Conservation (phyloP, 2,329 filamentous ascomycete species). For the Diaporthe capsici region DNA sequence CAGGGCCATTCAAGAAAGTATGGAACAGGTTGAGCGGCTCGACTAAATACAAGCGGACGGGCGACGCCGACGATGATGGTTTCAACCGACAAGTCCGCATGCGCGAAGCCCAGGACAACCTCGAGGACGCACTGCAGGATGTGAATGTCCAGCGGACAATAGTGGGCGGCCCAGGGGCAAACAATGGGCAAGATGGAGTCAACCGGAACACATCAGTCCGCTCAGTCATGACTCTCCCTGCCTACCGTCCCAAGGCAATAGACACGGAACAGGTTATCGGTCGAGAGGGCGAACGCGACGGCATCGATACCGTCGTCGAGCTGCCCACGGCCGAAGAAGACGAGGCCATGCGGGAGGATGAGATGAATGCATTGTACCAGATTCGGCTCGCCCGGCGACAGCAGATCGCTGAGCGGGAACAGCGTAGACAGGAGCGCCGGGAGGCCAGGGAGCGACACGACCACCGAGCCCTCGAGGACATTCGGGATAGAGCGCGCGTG, state of each 20-base stretch:
- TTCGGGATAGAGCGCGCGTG: constrained; percentile 70
- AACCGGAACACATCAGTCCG: constrained; percentile 89
- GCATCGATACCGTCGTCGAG: constrained; percentile 92
- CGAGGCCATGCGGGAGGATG: constrained; percentile 83
- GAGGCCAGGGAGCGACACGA: constrained; percentile 83
- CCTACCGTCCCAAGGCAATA: constrained; percentile 81
- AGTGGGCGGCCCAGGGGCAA: constrained; percentile 30
- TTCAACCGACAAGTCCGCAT: constrained; percentile 39
- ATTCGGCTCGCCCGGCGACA: constrained; percentile 84
- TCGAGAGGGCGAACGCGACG: constrained; percentile 90
- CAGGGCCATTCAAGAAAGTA: constrained; percentile 63
- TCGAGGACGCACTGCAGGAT: constrained; percentile 43
- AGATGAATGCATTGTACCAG: constrained; percentile 95
- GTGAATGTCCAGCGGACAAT: constrained; percentile 29
- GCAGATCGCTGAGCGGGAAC: constrained; percentile 83
- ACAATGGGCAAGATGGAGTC: constrained; percentile 57
- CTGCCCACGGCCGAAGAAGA: constrained; percentile 85
- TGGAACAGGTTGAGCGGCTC: constrained; percentile 63
- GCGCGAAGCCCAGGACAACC: constrained; percentile 39
- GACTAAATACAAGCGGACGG: constrained; percentile 45
- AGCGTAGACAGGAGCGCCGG: constrained; percentile 76
- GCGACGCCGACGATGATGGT: constrained; percentile 46
- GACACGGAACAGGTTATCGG: constrained; percentile 87
- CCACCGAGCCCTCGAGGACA: constrained; percentile 74
- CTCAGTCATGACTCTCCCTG: constrained; percentile 93